Evolutionary conservation across 2,329 filamentous ascomycete species (phyloP), one percentile per base, ranked within the genome.

Genomic region (Ophiosphaerella herpotricha): DNA sequence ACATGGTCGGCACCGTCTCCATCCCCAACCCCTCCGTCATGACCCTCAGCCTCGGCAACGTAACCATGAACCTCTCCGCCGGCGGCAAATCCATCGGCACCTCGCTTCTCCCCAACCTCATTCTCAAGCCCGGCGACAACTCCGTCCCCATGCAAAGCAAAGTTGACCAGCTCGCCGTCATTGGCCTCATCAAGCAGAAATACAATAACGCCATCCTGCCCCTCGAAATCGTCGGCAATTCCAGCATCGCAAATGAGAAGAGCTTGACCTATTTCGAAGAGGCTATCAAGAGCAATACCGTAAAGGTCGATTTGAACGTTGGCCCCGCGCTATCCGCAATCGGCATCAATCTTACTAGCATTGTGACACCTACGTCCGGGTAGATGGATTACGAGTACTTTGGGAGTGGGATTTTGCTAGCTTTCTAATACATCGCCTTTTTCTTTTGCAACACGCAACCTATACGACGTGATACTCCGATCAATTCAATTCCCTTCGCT

Each of bases 21-120:
- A 85, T 89, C 43, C 85, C 84, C 57, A 90, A 89, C 69, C 79
- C 78, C 6, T 87, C 85, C 1, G 72, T 82, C 43, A 78, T 87
- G 64, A 83, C 80, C n/a, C 77, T 89, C 44, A 80, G 86, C 31
- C 81, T 89, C 77, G 87, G 87, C 60, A 86, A 88, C 61, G 76
- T 83, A 32, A 81, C 81, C 24, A 86, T 88, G 71, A 73, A 78
- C 70, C 84, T 84, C 64, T 82, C 76, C 60, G 77, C 86, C 44
- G 76, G 80, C 38, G 78, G 75, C 39, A 58, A 71, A 38, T 55
- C 74, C 1, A 77, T 88, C 53, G 87, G 86, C 44, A 79, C 73
- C 35, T 73, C 83, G 7, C 80, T 77, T 54, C 78, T 89, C 53
- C 74, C 82, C 56, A 77, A 87, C 72, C 74, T 89, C 38, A 55